A percentile compares a stretch with the other conserved stretches of the same genome.
These are phyloP conservation scores for Pyrenophora tritici-repentis DNA, from an alignment of 2,329 filamentous ascomycete species.

Conservation along the genomic window DNA sequence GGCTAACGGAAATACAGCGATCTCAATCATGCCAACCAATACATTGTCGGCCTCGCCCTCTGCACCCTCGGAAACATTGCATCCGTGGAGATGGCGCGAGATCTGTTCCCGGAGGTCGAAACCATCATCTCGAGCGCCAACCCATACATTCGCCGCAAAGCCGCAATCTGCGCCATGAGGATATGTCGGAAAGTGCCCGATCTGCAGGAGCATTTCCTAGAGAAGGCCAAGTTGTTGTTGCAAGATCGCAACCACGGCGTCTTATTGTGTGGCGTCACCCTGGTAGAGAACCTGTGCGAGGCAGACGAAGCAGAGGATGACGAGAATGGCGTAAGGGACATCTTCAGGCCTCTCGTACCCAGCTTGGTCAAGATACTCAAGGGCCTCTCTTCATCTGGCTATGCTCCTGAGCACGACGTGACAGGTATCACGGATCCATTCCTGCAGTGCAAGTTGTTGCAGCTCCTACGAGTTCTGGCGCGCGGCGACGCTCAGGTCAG, in stretches of 20 bases:
- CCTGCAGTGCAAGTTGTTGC: conserved; percentile 93
- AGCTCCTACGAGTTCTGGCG: conserved; percentile 81
- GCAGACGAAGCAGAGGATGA: conserved; percentile 90
- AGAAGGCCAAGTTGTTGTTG: conserved; percentile 86
- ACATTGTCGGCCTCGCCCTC: conserved; percentile 93
- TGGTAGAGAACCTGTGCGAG: conserved; percentile 91
- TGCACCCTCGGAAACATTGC: conserved; percentile 98
- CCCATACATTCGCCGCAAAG: conserved; percentile 97
- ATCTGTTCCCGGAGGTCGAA: conserved; percentile 95
- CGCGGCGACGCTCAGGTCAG: conserved; percentile 85
- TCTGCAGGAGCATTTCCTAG: conserved; percentile 93
- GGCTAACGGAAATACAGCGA: conserved; percentile 65
- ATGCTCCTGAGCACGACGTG: conserved; percentile 96
- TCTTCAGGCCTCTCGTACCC: conserved; percentile 85
- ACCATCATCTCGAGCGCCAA: conserved; percentile 89
- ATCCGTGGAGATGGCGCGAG: conserved; percentile 96
- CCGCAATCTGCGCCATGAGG: conserved; percentile 97
- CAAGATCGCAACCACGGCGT: conserved; percentile 96
- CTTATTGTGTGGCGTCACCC: conserved; percentile 84
- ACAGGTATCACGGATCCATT: conserved; percentile 98
- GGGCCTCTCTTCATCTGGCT: conserved; percentile 89
- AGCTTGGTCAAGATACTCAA: conserved; percentile 89
- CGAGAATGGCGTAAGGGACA: conserved; percentile 87
- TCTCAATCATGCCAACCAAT: conserved; percentile 95
- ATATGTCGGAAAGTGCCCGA: conserved; percentile 98